phyloP scores from a whole-genome alignment of 306 rosid genomes.

The Mimosa bimucronata region DNA sequence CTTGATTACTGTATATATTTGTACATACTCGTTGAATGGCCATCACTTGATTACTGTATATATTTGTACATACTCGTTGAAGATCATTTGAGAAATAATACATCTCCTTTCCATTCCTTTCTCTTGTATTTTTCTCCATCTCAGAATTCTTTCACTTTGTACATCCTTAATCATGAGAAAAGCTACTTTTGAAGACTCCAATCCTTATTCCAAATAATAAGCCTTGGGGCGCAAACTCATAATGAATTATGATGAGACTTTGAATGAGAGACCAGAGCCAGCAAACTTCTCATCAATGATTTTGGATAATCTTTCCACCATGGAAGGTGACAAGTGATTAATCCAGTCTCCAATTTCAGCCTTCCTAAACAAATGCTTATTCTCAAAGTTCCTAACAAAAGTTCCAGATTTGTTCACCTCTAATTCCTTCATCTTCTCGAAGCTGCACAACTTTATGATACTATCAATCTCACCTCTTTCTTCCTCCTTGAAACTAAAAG shows the following conservation, averaged over 20 bases:
- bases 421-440: conserved; percentile 51
- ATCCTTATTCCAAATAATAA: too few relatives aligned
- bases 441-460: conserved; percentile 52
- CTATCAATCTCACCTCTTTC: conserved; percentile 43
- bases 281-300: conserved; percentile 48
- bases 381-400: conserved; percentile 43
- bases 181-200: too few relatives aligned
- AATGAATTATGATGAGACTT: not conserved
- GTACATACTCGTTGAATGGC: too few relatives aligned
- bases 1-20: too few relatives aligned
- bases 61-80: too few relatives aligned
- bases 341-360: conserved; percentile 68
- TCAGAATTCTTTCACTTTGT: too few relatives aligned
- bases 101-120: too few relatives aligned
- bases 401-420: conserved; percentile 49
- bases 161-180: too few relatives aligned
- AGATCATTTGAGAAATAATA: too few relatives aligned
- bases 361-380: conserved; percentile 53
- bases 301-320: conserved; percentile 53
- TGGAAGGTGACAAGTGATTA: conserved; percentile 52
- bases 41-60: too few relatives aligned
- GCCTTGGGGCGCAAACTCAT: too few relatives aligned
- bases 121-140: too few relatives aligned
- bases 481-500: conserved; percentile 56
- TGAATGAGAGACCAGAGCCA: conserved; percentile 46